phyloP scores from a whole-genome alignment of 2,329 filamentous ascomycete species.

The Stagonosporopsis chrysanthemi region DNA sequence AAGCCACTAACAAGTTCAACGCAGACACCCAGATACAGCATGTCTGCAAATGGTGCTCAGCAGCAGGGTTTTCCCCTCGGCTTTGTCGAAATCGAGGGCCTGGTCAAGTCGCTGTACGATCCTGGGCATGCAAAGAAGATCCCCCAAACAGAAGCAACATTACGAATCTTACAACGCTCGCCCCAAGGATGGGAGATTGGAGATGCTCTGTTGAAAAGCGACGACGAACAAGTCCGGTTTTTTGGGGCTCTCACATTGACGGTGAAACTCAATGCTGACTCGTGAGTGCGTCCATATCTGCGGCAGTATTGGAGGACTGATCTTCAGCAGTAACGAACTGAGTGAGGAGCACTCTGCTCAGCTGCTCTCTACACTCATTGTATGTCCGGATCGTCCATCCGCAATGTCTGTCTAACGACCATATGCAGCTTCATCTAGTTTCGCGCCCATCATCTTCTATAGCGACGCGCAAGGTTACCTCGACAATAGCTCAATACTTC shows the following conservation, averaged over 20 bases:
- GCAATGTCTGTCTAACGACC: conserved; percentile 16
- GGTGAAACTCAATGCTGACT: conserved; percentile 93
- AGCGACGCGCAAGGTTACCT: conserved; percentile 76
- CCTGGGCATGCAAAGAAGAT: conserved; percentile 56
- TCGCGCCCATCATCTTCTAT: conserved; percentile 58
- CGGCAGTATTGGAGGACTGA: conserved; percentile 13
- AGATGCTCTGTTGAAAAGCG: conserved; percentile 72
- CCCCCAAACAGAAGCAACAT: conserved; percentile 70
- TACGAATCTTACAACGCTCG: conserved; percentile 81
- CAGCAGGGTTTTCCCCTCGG: conserved; percentile 36
- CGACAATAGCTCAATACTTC: conserved; percentile 79
- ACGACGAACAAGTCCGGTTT: conserved; percentile 81
- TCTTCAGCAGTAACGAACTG: conserved; percentile 32
- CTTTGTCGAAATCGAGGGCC: conserved; percentile 49
- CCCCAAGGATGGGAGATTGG: conserved; percentile 86
- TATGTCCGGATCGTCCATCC: conserved; percentile 19
- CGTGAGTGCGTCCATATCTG: conserved; percentile 58
- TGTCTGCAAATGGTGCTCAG: conserved; percentile 12
- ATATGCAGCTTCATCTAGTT: conserved; percentile 39
- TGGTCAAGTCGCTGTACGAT: conserved; percentile 61
- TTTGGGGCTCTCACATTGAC: conserved; percentile 93
- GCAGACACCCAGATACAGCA: conserved; percentile 7
- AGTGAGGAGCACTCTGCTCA: conserved; percentile 46
- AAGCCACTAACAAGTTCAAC: background rate
- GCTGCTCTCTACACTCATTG: conserved; percentile 48